A percentile compares a stretch with the other conserved stretches of the same genome.
Evolutionary conservation across 371 early-diverging fungal species (phyloP).

Genomic region (Coemansia sp.): DNA sequence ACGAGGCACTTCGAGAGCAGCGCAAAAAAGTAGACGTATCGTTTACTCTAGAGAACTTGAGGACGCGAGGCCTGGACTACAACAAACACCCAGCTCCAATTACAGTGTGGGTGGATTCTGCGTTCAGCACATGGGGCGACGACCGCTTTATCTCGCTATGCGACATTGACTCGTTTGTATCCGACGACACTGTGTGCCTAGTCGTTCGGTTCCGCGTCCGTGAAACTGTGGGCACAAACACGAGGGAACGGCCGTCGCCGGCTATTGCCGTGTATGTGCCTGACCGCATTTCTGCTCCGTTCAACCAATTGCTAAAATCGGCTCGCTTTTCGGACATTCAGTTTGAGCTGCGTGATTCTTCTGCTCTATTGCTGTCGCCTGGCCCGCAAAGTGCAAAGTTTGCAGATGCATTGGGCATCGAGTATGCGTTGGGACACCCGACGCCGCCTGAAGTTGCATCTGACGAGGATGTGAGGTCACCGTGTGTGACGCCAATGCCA

Average conservation of each 20-base stretch:
- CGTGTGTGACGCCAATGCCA: constrained; percentile 47
- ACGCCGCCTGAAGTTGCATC: constrained; percentile 18
- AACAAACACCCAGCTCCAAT: constrained; percentile 30
- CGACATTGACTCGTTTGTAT: constrained; percentile 54
- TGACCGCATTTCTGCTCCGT: constrained; percentile 51
- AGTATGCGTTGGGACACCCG: constrained; percentile 20
- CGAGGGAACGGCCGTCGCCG: constrained; percentile 38
- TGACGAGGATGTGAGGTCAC: constrained; percentile 10
- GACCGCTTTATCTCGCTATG: constrained; percentile 53
- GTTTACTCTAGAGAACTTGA: constrained; percentile 57
- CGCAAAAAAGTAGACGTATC: constrained; percentile 56
- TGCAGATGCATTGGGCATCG: constrained; percentile 30
- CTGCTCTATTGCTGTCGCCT: constrained; percentile 37
- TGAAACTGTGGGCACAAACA: constrained; percentile 53
- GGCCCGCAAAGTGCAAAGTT: constrained; percentile 12
- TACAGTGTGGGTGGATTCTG: constrained; percentile 47
- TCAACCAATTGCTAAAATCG: constrained; percentile 56
- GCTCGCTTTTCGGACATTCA: constrained; percentile 59
- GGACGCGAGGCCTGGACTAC: constrained; percentile 56
- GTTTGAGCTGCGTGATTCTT: constrained; percentile 54
- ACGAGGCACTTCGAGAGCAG: constrained; percentile 52
- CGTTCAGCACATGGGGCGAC: constrained; percentile 62
- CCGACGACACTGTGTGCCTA: constrained; percentile 56
- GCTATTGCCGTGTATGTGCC: constrained; percentile 44
- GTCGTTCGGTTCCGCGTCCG: constrained; percentile 59